Base-by-base conservation (phyloP, 2,329 filamentous ascomycete species). In the Meredithiella fracta region DNA sequence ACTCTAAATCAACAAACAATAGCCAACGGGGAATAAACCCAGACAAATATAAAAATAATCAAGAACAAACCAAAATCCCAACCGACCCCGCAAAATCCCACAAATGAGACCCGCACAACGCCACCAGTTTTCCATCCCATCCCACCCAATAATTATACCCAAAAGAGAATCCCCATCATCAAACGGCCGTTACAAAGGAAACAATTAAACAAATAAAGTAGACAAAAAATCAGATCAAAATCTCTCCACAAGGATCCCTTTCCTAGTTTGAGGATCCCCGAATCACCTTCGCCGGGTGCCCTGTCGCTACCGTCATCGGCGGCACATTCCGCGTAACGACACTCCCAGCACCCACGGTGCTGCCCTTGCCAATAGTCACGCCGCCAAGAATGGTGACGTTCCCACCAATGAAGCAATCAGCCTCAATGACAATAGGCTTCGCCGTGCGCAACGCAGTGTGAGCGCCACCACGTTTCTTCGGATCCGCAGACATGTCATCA, bases 361-460 rank as follows among this genome's bases (percentile, higher is more conserved):
- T 80, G 3, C 89, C 89, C 65, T 80, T 80, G 7, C 89, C 88
- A 62, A 96, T 85, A 37, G 74, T 87, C 26, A 91, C 79, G 6
- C 88, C 88, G 0, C 86, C 83, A 58, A 94, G 72, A 59, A 96
- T 83, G 34, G 78, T 82, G 14, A 82, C 85, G 63, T 84, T 84
- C 11, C 85, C 86, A 1, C 83, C 86, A 59, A 94, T 79, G 80
- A 84, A 90, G 65, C 85, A 85, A 67, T 95, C 88, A 60, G 92
- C 84, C 60, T 88, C 86, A 60, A 97, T 91, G 34, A 74, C 76
- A 56, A 97, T 83, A 17, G 76, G 72, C 31, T 79, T 79, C 14
- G 86, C 89, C 58, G 82, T 69, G 64, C 86, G 83, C 50, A 38
- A 17, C 5, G 79, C 77, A 34, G 85, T 86, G 61, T 82, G 80